Evolutionary conservation across 805 yeast genomes (phyloP).

Genomic region (Metschnikowia gelsemii): DNA sequence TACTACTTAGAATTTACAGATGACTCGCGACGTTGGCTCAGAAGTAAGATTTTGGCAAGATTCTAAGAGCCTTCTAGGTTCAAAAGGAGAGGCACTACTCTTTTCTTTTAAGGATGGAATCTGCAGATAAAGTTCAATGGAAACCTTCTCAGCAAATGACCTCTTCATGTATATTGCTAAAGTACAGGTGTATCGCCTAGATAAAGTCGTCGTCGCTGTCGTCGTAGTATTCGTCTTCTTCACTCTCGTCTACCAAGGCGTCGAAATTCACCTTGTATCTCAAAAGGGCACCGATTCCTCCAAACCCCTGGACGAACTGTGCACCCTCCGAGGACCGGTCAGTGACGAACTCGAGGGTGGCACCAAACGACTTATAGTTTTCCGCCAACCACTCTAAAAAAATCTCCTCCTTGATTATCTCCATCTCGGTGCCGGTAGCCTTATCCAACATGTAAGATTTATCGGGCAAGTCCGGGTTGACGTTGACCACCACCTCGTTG

Average conservation of each 20-base stretch:
- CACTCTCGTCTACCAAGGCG: constrained; percentile 84
- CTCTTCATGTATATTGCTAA: constrained; percentile 5
- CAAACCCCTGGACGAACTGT: constrained; percentile 95
- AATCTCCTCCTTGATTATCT: constrained; percentile 76
- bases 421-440: constrained; percentile 89
- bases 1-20: too few relatives aligned
- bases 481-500: constrained; percentile 68
- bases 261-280: constrained; percentile 97
- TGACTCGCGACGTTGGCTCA: too few relatives aligned
- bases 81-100: too few relatives aligned
- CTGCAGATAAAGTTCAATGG: neutral
- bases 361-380: constrained; percentile 92
- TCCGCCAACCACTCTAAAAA: constrained; percentile 98
- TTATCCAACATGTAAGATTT: constrained; percentile 77
- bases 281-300: constrained; percentile 96
- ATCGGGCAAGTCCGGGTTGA: constrained; percentile 69
- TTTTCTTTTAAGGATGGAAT: too few relatives aligned
- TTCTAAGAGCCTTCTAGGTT: too few relatives aligned
- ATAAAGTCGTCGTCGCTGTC: constrained; percentile 50
- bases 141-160: neutral
- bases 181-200: constrained; percentile 18
- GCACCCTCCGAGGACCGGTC: constrained; percentile 98
- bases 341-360: constrained; percentile 91
- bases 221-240: constrained; percentile 76
- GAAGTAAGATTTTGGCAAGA: too few relatives aligned